Evolutionary conservation across 345 rosid species (phyloP).

Genomic region (Eucalyptus guilfoylei): DNA sequence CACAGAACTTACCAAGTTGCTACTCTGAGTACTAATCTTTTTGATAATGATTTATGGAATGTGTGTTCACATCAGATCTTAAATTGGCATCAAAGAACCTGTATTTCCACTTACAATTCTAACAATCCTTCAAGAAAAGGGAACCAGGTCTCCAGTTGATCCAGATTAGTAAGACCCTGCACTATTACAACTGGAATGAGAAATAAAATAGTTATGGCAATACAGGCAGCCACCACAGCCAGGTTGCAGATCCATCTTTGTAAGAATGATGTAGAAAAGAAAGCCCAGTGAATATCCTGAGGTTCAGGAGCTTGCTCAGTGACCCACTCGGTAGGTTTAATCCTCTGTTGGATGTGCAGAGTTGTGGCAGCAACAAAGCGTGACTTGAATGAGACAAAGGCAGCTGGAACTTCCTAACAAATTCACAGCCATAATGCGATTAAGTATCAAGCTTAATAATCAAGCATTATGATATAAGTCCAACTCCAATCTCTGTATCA

Average conservation of each 20-base stretch:
- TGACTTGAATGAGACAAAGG: slow-evolving; percentile 85
- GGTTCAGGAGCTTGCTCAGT: slow-evolving; percentile 91
- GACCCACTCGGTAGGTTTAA: slow-evolving; percentile 80
- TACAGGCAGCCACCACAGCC: slow-evolving; percentile 35
- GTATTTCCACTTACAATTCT: slow-evolving; percentile 41
- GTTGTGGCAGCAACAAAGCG: slow-evolving; percentile 74
- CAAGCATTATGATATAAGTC: background rate
- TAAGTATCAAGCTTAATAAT: background rate
- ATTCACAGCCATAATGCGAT: background rate
- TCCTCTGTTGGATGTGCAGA: slow-evolving; percentile 64
- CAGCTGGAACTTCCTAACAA: slow-evolving; percentile 73
- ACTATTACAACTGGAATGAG: slow-evolving; percentile 69
- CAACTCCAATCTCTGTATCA: background rate
- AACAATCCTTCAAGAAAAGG: slow-evolving; percentile 64
- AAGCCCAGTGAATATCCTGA: slow-evolving; percentile 77
- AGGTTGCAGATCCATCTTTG: slow-evolving; percentile 64
- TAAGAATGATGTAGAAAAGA: slow-evolving; percentile 74
- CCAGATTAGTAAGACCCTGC: slow-evolving; percentile 88
- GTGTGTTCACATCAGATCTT: background rate
- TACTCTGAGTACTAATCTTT: background rate
- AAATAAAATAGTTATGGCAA: slow-evolving; percentile 54
- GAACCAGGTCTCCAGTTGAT: slow-evolving; percentile 66
- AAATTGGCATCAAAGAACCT: background rate
- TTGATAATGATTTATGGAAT: background rate
- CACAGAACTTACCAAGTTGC: background rate